Conservation (phyloP, 345 rosid species). For the Streptanthus diversifolius region DNA sequence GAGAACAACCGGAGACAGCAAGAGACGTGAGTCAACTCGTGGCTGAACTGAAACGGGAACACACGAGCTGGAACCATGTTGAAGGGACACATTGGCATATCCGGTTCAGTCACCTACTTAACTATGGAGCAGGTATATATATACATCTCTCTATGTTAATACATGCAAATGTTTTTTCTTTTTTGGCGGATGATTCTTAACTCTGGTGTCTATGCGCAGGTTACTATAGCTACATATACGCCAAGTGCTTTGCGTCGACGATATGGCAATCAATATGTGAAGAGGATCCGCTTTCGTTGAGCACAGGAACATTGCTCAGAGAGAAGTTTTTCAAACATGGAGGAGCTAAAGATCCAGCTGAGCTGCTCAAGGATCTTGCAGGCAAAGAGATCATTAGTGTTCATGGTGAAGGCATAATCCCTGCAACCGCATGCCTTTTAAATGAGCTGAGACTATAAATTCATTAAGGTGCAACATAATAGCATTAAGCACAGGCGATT, state of each 20-base stretch:
- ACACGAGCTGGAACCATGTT: slow-evolving; percentile 82
- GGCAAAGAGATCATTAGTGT: slow-evolving; percentile 58
- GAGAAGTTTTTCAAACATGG: slow-evolving; percentile 70
- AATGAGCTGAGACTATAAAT: slow-evolving; percentile 43
- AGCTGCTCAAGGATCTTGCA: slow-evolving; percentile 58
- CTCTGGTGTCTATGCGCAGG: slow-evolving; percentile 39
- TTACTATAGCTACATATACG: slow-evolving; percentile 80
- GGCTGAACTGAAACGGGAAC: slow-evolving; percentile 62
- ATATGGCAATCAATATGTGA: slow-evolving; percentile 77
- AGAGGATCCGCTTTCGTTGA: slow-evolving; percentile 77
- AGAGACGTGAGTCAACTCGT: slow-evolving; percentile 57
- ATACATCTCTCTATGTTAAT: not conserved
- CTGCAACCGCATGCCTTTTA: slow-evolving; percentile 51
- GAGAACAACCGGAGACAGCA: slow-evolving; percentile 49
- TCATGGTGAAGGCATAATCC: slow-evolving; percentile 56
- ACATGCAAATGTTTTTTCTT: not conserved
- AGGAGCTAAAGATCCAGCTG: slow-evolving; percentile 84
- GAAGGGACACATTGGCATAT: slow-evolving; percentile 88
- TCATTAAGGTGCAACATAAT: not conserved
- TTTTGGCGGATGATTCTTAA: not conserved
- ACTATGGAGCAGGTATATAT: slow-evolving; percentile 77
- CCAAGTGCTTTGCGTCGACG: slow-evolving; percentile 83
- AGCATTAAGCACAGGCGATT: too few relatives aligned
- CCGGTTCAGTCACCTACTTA: slow-evolving; percentile 76
- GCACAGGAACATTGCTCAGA: slow-evolving; percentile 65